phyloP scores from a whole-genome alignment of 345 rosid species.

The Citrus inodora region DNA sequence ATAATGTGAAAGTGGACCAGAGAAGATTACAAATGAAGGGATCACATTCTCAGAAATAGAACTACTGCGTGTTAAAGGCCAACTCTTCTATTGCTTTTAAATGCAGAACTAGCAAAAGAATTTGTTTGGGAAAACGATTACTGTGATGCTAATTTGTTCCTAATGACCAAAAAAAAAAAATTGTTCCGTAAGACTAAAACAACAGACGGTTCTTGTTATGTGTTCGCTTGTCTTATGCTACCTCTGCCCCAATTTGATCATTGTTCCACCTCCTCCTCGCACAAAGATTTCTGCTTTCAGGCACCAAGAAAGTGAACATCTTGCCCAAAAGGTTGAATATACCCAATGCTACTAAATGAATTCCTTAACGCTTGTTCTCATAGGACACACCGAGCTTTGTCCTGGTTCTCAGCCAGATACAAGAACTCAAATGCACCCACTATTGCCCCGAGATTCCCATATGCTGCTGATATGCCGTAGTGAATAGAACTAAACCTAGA shows the following conservation, averaged over 20 bases:
- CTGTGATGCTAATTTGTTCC: not conserved
- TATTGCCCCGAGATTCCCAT: not conserved
- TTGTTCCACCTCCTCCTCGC: too few relatives aligned
- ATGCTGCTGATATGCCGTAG: not conserved
- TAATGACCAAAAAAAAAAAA: too few relatives aligned
- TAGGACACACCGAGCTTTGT: conserved; percentile 12
- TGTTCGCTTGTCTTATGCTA: not conserved
- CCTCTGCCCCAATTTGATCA: not conserved
- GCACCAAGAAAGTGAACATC: not conserved
- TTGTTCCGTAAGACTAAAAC: not conserved
- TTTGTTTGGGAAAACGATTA: not conserved
- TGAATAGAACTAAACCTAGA: too few relatives aligned
- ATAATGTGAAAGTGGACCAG: not conserved
- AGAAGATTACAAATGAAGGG: not conserved
- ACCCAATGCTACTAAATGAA: too few relatives aligned
- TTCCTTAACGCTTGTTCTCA: conserved; percentile 3
- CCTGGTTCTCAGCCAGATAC: conserved; percentile 12
- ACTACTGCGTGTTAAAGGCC: not conserved
- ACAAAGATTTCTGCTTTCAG: not conserved
- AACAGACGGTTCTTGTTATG: not conserved
- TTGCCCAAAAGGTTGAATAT: too few relatives aligned
- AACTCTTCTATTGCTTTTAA: not conserved
- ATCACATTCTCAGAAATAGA: not conserved
- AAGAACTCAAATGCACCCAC: not conserved
- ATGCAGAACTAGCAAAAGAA: not conserved